Percentiles rank a stretch among this genome's conserved stretches.
phyloP scores from a whole-genome alignment of 805 yeast species.

The Saccharomycopsis selenospora region DNA sequence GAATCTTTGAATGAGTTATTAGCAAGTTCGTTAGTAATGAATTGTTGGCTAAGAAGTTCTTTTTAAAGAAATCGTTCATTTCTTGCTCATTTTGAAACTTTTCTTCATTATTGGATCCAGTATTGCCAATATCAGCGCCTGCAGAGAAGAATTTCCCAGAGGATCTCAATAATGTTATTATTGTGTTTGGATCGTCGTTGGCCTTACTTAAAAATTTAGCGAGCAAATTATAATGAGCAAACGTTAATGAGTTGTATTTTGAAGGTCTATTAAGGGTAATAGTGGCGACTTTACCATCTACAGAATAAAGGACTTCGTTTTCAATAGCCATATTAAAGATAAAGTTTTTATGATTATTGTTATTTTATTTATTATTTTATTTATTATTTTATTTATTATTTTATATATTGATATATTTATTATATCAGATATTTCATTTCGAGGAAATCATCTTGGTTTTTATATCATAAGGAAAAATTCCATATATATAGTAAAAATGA shows the following conservation, averaged over 20 bases:
- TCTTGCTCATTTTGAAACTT: conserved; percentile 18
- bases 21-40: conserved; percentile 60
- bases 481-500: too few relatives aligned
- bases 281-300: conserved; percentile 37
- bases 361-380: too few relatives aligned
- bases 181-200: conserved; percentile 50
- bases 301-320: conserved; percentile 27
- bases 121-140: conserved; percentile 53
- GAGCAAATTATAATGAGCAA: conserved; percentile 52
- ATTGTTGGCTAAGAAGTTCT: conserved; percentile 59
- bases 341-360: too few relatives aligned
- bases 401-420: too few relatives aligned
- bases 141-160: conserved; percentile 73
- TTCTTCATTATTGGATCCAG: conserved; percentile 7
- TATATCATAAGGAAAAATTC: too few relatives aligned
- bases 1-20: conserved; percentile 60
- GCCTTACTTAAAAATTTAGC: conserved; percentile 56
- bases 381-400: too few relatives aligned
- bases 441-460: not conserved
- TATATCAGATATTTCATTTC: too few relatives aligned
- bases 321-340: not conserved
- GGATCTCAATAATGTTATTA: conserved; percentile 59
- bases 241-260: conserved; percentile 58
- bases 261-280: conserved; percentile 19
- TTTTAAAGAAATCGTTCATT: not conserved